phyloP scores from a whole-genome alignment of 805 yeast species.

The Barnettozyma siamensis region DNA sequence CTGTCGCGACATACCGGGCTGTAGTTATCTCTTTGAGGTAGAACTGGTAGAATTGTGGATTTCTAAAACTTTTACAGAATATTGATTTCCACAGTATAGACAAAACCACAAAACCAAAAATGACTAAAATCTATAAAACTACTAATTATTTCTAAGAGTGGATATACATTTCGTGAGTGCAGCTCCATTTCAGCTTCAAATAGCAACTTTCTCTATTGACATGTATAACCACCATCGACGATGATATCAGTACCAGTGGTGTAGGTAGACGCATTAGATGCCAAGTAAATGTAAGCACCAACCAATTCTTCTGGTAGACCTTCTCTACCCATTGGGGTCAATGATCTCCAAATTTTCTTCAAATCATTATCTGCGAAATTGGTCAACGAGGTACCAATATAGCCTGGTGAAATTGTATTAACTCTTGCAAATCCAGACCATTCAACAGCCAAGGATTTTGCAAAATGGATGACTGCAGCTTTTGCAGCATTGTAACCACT shows the following conservation, averaged over 20 bases:
- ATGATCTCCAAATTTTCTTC: slow-evolving; percentile 41
- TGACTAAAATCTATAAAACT: too few species aligned
- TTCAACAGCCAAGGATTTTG: slow-evolving; percentile 76
- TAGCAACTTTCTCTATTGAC: slow-evolving; percentile 1
- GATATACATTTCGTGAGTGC: too few species aligned
- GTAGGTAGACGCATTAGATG: slow-evolving; percentile 74
- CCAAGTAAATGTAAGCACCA: slow-evolving; percentile 77
- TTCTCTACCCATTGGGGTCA: slow-evolving; percentile 68
- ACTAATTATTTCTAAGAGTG: too few species aligned
- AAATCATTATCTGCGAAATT: slow-evolving; percentile 40
- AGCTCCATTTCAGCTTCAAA: too few species aligned
- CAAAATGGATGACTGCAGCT: slow-evolving; percentile 75
- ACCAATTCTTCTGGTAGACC: slow-evolving; percentile 67
- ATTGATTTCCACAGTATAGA: too few species aligned
- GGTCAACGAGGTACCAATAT: slow-evolving; percentile 68
- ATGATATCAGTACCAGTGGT: slow-evolving; percentile 73
- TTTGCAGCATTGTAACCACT: slow-evolving; percentile 84
- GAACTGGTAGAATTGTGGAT: too few species aligned
- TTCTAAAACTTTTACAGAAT: too few species aligned
- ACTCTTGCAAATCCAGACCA: slow-evolving; percentile 84
- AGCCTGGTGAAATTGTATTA: slow-evolving; percentile 82
- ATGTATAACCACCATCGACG: slow-evolving; percentile 75
- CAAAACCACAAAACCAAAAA: too few species aligned
- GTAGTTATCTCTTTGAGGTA: too few species aligned
- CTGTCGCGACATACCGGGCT: slow-evolving; percentile 20